Base-by-base conservation (phyloP, 352 stramenopile species). In the Globisporangium camurandrum region DNA sequence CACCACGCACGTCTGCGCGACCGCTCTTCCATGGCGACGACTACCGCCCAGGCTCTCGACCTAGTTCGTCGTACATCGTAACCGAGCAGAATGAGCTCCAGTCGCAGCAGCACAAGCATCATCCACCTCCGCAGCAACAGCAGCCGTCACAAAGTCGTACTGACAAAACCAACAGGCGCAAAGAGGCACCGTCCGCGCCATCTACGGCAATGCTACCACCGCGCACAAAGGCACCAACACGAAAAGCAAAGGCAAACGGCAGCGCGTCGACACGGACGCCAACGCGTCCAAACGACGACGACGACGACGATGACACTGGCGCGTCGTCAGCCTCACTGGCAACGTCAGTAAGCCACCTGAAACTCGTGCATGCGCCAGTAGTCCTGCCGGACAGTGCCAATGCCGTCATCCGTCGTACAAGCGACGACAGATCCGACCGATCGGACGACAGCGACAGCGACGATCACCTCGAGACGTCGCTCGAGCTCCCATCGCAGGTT, bases 21-120 rank as follows among this genome's bases (percentile, higher is more conserved):
- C 59, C 75, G 26, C 62, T 90, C 16, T 90, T 88, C 57, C 67
- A 84, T n/a, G 76, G 79, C 12, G 78, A 90, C 44, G 75, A 88
- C 56, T 90, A 90, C 45, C 73, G 75, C 4, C 75, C 75, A 9
- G 68, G 64, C 1, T 90, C 75, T 1, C 61, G 78, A 4, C 75
- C 78, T 4, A 88, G 75, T 38, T 90, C 75, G 14, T 88, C 75
- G 16, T 87, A 80, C 45, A 78, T 65, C 0, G 42, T 59, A 9
- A 59, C 47, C 2, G 77, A 89, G 51, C 54, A 75, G 2, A 68
- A 64, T 36, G 56, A 74, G 46, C 38, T 69, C 9, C 36, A 54
- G 16, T 22, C 38, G 3, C 61, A 62, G 22, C n/a, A 49, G 7
- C 28, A 12, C 14, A 22, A 37, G n/a, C n/a, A n/a, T n/a, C n/a